Percentiles rank a stretch among this genome's conserved stretches.
These are phyloP conservation scores for Malus sylvestris DNA, from an alignment of 306 rosid genomes.

Conservation along the genomic window DNA sequence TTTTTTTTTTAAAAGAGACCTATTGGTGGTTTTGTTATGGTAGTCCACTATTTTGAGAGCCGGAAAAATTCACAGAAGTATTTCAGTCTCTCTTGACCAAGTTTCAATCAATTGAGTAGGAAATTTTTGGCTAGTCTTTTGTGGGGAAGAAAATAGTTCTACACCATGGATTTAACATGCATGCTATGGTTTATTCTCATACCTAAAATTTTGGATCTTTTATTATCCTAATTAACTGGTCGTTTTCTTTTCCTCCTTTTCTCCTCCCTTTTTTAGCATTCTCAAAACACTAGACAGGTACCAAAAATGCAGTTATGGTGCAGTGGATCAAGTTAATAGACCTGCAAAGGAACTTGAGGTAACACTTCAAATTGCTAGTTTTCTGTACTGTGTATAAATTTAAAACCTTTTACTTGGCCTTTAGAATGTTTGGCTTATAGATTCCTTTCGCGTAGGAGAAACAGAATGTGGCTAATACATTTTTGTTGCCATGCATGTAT, in stretches of 20 bases:
- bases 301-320: conserved; percentile 93
- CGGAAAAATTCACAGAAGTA: too few relatives aligned
- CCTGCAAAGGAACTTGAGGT: conserved; percentile 97
- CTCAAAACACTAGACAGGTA: conserved; percentile 58
- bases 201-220: background rate
- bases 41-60: too few relatives aligned
- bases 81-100: too few relatives aligned
- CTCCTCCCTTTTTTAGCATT: conserved; percentile 17
- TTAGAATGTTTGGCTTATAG: background rate
- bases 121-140: background rate
- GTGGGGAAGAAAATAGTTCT: background rate
- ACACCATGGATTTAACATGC: background rate
- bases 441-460: background rate
- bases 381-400: background rate
- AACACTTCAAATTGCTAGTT: background rate
- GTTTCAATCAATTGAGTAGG: background rate
- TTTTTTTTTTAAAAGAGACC: too few relatives aligned
- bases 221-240: background rate
- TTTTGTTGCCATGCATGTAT: background rate
- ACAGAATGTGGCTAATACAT: background rate
- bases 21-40: too few relatives aligned
- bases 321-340: conserved; percentile 62
- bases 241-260: background rate
- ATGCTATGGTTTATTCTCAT: background rate
- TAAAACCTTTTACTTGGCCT: background rate